Evolutionary conservation across 179 eudicot species (phyloP), one percentile per base, ranked within the genome.

Genomic region (Patellifolia procumbens): DNA sequence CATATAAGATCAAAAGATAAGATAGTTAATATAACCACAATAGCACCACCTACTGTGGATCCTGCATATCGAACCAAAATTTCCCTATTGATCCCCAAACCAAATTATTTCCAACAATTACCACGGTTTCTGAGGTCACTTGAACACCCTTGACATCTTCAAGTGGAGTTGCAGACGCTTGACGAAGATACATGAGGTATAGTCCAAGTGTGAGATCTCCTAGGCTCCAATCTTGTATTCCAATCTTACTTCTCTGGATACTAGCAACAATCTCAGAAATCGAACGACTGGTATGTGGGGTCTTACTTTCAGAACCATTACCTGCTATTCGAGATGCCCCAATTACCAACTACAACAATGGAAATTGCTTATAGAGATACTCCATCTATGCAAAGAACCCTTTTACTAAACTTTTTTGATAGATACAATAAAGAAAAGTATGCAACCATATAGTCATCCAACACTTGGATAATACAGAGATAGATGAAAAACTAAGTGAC

Each of bases 191-290:
- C 48, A 94, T 74, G 79, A 94, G 97, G 82, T 87, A 94, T 68
- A 94, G 83, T 65, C 98, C 98, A 72, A 92, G 75, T 34, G 97
- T 94, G 76, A 94, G 92, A 86, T 94, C 97, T 82, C 92, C 85
- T 49, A 92, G 83, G 81, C 93, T 94, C 98, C 98, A 94, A 84
- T 94, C 94, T 71, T 91, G 90, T 72, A 94, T 72, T 74, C 97
- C 98, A 82, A 82, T 74, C 87, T 91, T 92, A 81, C 97, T 92
- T 80, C 85, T 86, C 76, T 92, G 98, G 72, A 94, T 86, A 81
- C 93, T 89, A 43, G 94, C 83, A 82, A 88, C 58, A 43, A 92
- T 91, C 73, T 92, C 97, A 51, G 89, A 77, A 60, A 92, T 83
- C 74, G 98, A 86, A 73, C 88, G 92, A 84, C 82, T 84, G 68